Percentiles rank a stretch among this genome's conserved stretches.
Conservation (phyloP, 306 rosid genomes). For the Cucumis sativus region DNA sequence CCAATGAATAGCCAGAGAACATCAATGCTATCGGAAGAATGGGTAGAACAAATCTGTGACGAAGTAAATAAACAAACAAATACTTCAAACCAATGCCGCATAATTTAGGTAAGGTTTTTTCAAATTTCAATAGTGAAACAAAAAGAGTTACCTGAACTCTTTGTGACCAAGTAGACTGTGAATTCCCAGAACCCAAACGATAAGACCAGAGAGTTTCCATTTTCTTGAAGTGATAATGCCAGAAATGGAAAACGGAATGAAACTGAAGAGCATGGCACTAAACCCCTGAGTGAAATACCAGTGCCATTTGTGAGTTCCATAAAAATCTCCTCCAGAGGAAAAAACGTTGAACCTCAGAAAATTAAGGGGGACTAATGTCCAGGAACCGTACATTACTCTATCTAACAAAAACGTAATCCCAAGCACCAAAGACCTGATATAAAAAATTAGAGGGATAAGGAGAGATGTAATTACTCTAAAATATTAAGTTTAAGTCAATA, state of each 20-base stretch:
- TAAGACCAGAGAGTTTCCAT: slow-evolving; percentile 73
- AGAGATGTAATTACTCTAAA: not conserved
- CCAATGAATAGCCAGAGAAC: slow-evolving; percentile 74
- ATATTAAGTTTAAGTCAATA: not conserved
- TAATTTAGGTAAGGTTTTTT: not conserved
- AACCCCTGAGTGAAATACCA: slow-evolving; percentile 98
- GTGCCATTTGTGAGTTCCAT: slow-evolving; percentile 97
- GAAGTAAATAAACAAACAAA: not conserved
- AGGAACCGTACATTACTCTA: slow-evolving; percentile 63
- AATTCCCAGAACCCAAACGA: slow-evolving; percentile 72
- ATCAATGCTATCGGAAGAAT: slow-evolving; percentile 88
- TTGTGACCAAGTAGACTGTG: slow-evolving; percentile 86
- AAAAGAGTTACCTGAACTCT: slow-evolving; percentile 71
- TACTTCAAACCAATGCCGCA: not conserved
- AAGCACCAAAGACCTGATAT: slow-evolving; percentile 59
- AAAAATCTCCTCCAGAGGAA: slow-evolving; percentile 88
- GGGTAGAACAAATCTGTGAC: slow-evolving; percentile 78
- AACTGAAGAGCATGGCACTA: slow-evolving; percentile 55
- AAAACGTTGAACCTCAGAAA: slow-evolving; percentile 89
- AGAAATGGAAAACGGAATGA: slow-evolving; percentile 66
- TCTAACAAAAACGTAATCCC: slow-evolving; percentile 60
- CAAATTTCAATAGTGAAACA: not conserved
- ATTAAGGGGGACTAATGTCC: slow-evolving; percentile 82
- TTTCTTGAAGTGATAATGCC: slow-evolving; percentile 65
- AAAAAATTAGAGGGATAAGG: not conserved